These are phyloP conservation scores for Phytophthora cryptogea DNA, from an alignment of 352 stramenopile species.

Conservation along the genomic window DNA sequence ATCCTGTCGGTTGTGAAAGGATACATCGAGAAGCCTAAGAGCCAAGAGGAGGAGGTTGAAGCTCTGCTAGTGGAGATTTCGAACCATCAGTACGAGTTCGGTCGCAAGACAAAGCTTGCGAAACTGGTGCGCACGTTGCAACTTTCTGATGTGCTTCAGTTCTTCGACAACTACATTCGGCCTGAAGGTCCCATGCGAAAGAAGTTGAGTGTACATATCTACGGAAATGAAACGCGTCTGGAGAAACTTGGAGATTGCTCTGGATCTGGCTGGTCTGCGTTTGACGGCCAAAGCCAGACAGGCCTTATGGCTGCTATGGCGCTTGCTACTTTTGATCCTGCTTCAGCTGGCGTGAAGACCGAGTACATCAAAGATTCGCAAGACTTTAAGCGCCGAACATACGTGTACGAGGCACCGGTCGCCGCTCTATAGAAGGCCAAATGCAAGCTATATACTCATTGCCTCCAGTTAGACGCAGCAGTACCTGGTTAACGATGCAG, in stretches of 20 bases:
- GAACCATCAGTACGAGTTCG: conserved; percentile 75
- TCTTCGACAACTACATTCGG: conserved; percentile 69
- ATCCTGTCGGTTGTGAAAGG: conserved; percentile 65
- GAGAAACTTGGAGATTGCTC: conserved; percentile 24
- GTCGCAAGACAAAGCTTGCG: conserved; percentile 46
- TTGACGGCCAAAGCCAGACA: conserved; percentile 11
- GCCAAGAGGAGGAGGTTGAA: conserved; percentile 62
- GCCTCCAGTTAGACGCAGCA: conserved; percentile 5
- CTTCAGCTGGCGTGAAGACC: conserved; percentile 6
- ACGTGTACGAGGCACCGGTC: conserved; percentile 21
- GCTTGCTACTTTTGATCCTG: neutral
- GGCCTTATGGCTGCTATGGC: conserved; percentile 21
- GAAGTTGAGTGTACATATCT: conserved; percentile 66
- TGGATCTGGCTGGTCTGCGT: conserved; percentile 26
- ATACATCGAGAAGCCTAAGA: conserved; percentile 77
- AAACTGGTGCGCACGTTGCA: conserved; percentile 48
- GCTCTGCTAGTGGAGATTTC: conserved; percentile 66
- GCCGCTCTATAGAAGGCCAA: conserved; percentile 9
- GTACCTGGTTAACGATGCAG: neutral
- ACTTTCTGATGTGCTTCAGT: conserved; percentile 56
- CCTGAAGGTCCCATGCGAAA: conserved; percentile 29
- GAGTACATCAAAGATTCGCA: conserved; percentile 30
- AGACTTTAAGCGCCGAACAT: conserved; percentile 33
- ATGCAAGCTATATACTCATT: conserved; percentile 1
- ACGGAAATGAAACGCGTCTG: conserved; percentile 45